Conservation (phyloP, 2,329 filamentous ascomycete genomes). For the Cercospora sp. region DNA sequence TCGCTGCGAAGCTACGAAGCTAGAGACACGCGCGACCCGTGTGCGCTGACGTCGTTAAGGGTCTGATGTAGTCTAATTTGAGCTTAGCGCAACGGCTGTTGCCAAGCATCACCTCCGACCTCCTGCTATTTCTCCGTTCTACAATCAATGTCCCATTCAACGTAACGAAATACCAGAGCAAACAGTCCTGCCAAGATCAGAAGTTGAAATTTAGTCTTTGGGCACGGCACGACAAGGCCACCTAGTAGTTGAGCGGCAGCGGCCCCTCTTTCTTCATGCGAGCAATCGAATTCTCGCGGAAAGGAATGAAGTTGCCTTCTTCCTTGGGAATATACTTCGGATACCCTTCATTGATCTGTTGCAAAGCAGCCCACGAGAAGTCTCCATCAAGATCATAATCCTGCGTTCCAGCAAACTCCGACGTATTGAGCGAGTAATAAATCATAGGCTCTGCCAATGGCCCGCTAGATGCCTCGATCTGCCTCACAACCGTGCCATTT, state of each 20-base stretch:
- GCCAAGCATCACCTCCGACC: background rate
- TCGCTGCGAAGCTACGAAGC: background rate
- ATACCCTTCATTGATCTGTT: background rate
- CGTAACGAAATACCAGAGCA: too few relatives aligned
- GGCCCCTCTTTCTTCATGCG: background rate
- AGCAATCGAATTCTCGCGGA: background rate
- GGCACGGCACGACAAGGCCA: too few relatives aligned
- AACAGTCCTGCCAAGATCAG: too few relatives aligned
- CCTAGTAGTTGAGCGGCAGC: background rate
- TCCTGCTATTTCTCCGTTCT: background rate
- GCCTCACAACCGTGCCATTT: background rate
- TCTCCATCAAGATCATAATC: background rate
- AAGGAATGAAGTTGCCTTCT: background rate
- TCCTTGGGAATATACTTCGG: background rate
- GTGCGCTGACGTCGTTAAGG: constrained; percentile 5
- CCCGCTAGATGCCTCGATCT: background rate
- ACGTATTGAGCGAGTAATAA: background rate
- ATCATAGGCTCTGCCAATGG: background rate
- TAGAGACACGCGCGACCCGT: constrained; percentile 5
- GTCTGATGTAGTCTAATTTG: background rate
- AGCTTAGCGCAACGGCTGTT: background rate
- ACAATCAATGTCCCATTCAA: background rate
- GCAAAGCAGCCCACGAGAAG: background rate
- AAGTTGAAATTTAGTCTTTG: too few relatives aligned
- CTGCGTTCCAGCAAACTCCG: background rate